Conservation (phyloP, 2,329 filamentous ascomycete species). For the Clarireedia hainanense region DNA sequence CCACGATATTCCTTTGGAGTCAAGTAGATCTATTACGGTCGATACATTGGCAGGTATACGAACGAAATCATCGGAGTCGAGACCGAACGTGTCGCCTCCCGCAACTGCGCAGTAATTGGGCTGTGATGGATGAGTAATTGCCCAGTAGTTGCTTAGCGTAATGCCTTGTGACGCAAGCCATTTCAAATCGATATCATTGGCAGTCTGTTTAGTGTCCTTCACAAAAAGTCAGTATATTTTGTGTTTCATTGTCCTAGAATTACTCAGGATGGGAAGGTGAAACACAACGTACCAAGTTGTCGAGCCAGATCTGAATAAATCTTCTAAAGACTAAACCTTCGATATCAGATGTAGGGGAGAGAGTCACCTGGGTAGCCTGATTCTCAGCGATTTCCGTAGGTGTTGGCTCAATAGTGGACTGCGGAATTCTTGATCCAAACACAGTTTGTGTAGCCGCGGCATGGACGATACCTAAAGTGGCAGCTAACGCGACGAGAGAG, state of each 20-base stretch:
- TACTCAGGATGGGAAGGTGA: not conserved
- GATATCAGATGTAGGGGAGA: conserved; percentile 39
- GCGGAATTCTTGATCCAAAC: not conserved
- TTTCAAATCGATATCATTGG: conserved; percentile 33
- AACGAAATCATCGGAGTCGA: conserved; percentile 45
- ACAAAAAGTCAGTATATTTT: not conserved
- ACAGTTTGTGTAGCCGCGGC: not conserved
- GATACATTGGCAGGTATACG: conserved; percentile 36
- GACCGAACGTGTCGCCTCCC: conserved; percentile 49
- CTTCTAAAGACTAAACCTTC: conserved; percentile 49
- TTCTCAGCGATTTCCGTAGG: conserved; percentile 31
- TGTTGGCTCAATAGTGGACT: conserved; percentile 16
- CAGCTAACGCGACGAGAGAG: not conserved
- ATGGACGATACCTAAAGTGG: not conserved
- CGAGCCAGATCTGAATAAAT: conserved; percentile 53
- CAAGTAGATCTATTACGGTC: conserved; percentile 41
- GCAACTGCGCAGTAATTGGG: conserved; percentile 55
- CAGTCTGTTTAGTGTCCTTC: conserved; percentile 21
- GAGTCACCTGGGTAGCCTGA: conserved; percentile 37
- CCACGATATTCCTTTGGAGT: conserved; percentile 40
- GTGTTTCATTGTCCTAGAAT: not conserved
- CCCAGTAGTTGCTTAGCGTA: conserved; percentile 44
- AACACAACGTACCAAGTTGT: conserved; percentile 40
- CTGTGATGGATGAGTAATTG: conserved; percentile 51
- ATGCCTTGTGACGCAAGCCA: conserved; percentile 48